Evolutionary conservation across 2,329 filamentous ascomycete species (phyloP).

Genomic region (Orbilia brochopaga): DNA sequence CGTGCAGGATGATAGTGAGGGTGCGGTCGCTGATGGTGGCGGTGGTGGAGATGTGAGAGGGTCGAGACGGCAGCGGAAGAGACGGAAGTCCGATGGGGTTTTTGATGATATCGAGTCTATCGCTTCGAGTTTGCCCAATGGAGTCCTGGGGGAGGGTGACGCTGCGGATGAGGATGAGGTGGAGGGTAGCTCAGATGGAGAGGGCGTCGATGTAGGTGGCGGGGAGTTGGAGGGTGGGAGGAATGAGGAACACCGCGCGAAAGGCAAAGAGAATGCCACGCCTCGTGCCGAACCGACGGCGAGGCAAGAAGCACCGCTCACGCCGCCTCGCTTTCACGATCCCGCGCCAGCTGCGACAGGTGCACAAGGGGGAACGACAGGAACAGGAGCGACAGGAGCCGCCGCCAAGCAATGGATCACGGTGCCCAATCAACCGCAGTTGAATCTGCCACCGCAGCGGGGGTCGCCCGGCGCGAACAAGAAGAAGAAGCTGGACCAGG

Average conservation of each 20-base stretch:
- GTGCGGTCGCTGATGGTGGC: not conserved
- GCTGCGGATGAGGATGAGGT: not conserved
- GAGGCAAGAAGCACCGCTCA: slow-evolving; percentile 8
- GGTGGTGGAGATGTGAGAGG: not conserved
- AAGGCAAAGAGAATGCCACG: slow-evolving; percentile 19
- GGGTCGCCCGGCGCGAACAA: slow-evolving; percentile 24
- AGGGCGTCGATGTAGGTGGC: not conserved
- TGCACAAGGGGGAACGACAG: not conserved
- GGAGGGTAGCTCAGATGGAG: not conserved
- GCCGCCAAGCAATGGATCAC: slow-evolving; percentile 29
- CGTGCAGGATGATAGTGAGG: slow-evolving; percentile 38
- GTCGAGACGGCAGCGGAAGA: slow-evolving; percentile 15
- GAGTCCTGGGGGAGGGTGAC: slow-evolving; percentile 5
- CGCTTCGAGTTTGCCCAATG: slow-evolving; percentile 34
- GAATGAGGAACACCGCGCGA: not conserved
- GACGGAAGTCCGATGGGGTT: slow-evolving; percentile 21
- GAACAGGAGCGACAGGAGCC: not conserved
- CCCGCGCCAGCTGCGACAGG: not conserved
- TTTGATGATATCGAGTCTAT: slow-evolving; percentile 50
- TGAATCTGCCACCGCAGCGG: slow-evolving; percentile 22
- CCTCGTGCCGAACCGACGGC: not conserved
- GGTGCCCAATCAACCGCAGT: slow-evolving; percentile 39
- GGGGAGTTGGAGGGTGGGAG: not conserved
- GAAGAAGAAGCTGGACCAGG: slow-evolving; percentile 40
- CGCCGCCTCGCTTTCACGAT: slow-evolving; percentile 12